phyloP scores from a whole-genome alignment of 2,329 filamentous ascomycete genomes.

The Lachnellula cervina region DNA sequence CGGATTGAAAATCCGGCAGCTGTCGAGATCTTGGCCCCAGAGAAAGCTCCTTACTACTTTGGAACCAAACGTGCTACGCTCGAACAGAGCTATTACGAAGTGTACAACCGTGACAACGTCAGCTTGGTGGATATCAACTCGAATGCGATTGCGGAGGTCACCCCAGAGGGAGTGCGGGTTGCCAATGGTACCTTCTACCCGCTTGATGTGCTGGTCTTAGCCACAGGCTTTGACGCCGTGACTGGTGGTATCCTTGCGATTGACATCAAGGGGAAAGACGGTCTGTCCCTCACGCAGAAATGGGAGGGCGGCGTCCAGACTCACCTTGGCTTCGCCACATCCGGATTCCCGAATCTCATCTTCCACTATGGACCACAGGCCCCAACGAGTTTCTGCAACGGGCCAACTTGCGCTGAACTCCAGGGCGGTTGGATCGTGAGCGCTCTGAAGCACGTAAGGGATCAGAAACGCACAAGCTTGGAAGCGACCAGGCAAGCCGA shows the following conservation, averaged over 20 bases:
- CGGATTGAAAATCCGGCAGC: conserved; percentile 42
- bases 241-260: conserved; percentile 33
- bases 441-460: conserved; percentile 29
- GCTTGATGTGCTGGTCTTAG: conserved; percentile 33
- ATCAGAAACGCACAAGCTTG: conserved; percentile 31
- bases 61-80: conserved; percentile 43
- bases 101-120: conserved; percentile 43
- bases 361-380: conserved; percentile 39
- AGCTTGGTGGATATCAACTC: conserved; percentile 42
- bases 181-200: conserved; percentile 26
- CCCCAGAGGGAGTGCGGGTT: conserved; percentile 33
- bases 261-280: conserved; percentile 30
- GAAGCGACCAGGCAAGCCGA: conserved; percentile 30
- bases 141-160: conserved; percentile 38
- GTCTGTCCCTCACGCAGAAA: conserved; percentile 28
- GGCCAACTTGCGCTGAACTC: conserved; percentile 36
- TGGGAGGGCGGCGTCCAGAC: conserved; percentile 33
- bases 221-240: conserved; percentile 35
- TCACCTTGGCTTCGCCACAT: conserved; percentile 37
- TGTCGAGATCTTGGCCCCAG: conserved; percentile 42
- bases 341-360: conserved; percentile 46
- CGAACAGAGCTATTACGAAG: conserved; percentile 47
- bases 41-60: conserved; percentile 37
- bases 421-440: conserved; percentile 37
- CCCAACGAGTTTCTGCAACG: conserved; percentile 24